Conservation (phyloP, 441 rosid species). For the Cnidoscolus chayamansa region DNA sequence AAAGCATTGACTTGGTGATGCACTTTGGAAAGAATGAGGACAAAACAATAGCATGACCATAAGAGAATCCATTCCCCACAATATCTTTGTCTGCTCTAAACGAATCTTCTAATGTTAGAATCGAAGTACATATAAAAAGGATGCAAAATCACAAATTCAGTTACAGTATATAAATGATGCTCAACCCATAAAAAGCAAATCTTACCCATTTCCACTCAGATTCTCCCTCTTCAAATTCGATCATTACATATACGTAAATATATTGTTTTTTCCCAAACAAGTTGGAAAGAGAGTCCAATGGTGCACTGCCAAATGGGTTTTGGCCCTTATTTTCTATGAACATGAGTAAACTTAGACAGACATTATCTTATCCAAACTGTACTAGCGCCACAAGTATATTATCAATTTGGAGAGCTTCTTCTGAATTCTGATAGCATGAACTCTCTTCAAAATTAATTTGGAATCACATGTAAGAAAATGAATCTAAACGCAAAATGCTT, state of each 20-base stretch:
- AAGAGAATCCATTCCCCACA: conserved; percentile 29
- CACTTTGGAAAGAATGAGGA: conserved; percentile 20
- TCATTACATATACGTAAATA: too few relatives aligned
- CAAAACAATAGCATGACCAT: conserved; percentile 14
- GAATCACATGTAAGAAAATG: too few relatives aligned
- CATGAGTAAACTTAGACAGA: neutral
- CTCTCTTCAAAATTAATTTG: too few relatives aligned
- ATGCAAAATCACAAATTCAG: neutral
- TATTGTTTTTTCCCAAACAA: too few relatives aligned
- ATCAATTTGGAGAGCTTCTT: conserved; percentile 21
- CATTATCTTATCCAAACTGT: conserved; percentile 24
- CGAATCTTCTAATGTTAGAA: conserved; percentile 20
- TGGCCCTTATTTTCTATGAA: neutral
- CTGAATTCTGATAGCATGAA: too few relatives aligned
- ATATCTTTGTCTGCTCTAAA: conserved; percentile 26
- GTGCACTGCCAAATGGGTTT: too few relatives aligned
- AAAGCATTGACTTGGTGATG: neutral
- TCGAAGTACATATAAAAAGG: neutral
- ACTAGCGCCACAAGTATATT: conserved; percentile 35
- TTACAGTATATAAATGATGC: neutral
- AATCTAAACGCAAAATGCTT: too few relatives aligned
- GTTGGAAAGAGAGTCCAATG: too few relatives aligned
- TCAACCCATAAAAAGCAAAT: too few relatives aligned
- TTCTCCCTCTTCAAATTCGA: too few relatives aligned
- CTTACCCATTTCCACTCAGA: too few relatives aligned